Evolutionary conservation across 2,329 filamentous ascomycete species (phyloP), one percentile per base, ranked within the genome.

Genomic region (Aureobasidium sp.): DNA sequence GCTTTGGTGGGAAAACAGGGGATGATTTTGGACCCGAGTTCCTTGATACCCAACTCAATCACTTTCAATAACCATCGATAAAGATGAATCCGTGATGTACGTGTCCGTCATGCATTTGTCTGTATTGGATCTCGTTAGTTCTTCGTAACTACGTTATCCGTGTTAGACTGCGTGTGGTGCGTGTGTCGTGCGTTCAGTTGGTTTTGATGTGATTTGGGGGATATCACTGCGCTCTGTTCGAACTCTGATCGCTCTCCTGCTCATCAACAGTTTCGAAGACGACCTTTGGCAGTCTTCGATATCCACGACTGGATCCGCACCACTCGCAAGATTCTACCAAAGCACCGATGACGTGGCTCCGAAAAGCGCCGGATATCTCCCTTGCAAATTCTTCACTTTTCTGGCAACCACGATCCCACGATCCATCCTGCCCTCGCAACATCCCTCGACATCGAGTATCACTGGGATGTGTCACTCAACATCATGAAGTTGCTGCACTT

Each of bases 41-140:
- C 45, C 42, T 58, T 39, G 54, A 58, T 58, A 58, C 54, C 54
- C 54, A 58, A 58, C 42, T 58, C 54, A 34, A 58, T 58, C 54
- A 58, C 42, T 57, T 58, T 37, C 41, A 34, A 58, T 37, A 27
- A 47, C 21, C 54, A 58, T 29, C 30, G 21, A 58, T 48, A 3
- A 47, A 39, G 42, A 27, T 58, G 42, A 57, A 58, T 25, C 10
- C 54, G 54, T 58, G 54, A 58, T 47, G 30, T 25, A 34, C 42
- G 42, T 37, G 42, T 21, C 21, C 42, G 32, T 58, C 16, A 58
- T 58, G 54, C 54, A 45, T 39, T 37, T 48, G 42, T 47, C 42
- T 48, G 21, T 30, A 11, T n/a, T 44, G 54, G 42, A 42, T 47
- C 47, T 30, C 54, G 54, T 58, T 32, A 25, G 54, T 58, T 58